These are phyloP conservation scores for Hypholoma fasciculare DNA, from an alignment of 768 basidiomycete genomes.

Conservation along the genomic window DNA sequence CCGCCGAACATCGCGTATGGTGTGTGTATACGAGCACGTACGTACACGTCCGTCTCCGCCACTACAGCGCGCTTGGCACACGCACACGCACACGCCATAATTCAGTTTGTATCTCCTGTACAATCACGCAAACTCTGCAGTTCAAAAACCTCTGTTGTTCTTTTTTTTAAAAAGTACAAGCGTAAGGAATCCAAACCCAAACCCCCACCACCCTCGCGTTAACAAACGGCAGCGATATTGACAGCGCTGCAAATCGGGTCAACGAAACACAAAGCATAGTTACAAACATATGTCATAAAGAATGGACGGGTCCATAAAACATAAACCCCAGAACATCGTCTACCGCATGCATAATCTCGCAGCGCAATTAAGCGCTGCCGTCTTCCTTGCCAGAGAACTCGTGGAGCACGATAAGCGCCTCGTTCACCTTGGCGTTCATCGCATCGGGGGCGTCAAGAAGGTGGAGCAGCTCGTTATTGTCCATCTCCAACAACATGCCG, in stretches of 20 bases:
- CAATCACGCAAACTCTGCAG: constrained; percentile 22
- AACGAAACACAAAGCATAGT: constrained; percentile 20
- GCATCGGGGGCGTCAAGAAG: constrained; percentile 82
- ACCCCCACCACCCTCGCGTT: constrained; percentile 20
- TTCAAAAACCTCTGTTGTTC: constrained; percentile 60
- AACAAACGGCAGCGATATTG: constrained; percentile 22
- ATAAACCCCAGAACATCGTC: constrained; percentile 29
- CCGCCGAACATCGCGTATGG: no score
- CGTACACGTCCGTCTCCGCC: no score
- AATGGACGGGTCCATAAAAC: constrained; percentile 47
- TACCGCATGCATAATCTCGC: background rate
- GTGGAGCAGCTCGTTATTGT: constrained; percentile 89
- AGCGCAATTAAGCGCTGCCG: constrained; percentile 17
- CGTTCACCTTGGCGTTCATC: constrained; percentile 86
- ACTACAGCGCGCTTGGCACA: no score
- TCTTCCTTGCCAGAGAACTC: constrained; percentile 62
- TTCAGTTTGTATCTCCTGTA: background rate
- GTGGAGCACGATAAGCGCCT: constrained; percentile 86
- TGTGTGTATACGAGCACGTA: no score
- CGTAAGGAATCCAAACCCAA: constrained; percentile 48
- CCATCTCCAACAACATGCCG: constrained; percentile 99
- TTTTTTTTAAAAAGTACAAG: constrained; percentile 39
- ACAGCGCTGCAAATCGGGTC: constrained; percentile 30
- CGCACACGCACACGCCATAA: no score
- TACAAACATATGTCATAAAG: constrained; percentile 38